phyloP scores from a whole-genome alignment of 768 basidiomycete species.

The Xerocomus spinulosus region DNA sequence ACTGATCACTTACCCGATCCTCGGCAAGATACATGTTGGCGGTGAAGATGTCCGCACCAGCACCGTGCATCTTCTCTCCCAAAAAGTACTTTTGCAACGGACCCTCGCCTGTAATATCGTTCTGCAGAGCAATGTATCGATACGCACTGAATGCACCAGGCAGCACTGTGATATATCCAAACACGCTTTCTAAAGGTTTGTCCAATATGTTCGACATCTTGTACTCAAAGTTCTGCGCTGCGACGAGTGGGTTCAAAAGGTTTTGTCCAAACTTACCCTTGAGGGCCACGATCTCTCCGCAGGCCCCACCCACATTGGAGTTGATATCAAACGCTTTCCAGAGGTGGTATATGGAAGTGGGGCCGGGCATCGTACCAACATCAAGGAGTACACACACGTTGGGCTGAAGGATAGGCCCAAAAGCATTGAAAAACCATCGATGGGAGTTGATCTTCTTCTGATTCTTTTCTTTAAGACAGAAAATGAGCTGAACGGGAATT shows the following conservation, averaged over 20 bases:
- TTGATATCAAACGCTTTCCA: constrained; percentile 96
- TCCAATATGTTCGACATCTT: constrained; percentile 93
- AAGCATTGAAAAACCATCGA: constrained; percentile 93
- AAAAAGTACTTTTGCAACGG: constrained; percentile 95
- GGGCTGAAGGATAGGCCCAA: constrained; percentile 75
- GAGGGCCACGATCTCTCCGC: constrained; percentile 92
- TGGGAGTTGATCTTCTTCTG: constrained; percentile 97
- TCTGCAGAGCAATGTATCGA: constrained; percentile 86
- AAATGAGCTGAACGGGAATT: constrained; percentile 89
- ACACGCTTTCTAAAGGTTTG: constrained; percentile 84
- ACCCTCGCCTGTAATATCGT: constrained; percentile 77
- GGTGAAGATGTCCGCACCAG: constrained; percentile 86
- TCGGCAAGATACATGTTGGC: constrained; percentile 97
- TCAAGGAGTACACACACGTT: constrained; percentile 93
- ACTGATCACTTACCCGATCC: constrained; percentile 53
- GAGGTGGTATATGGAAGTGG: constrained; percentile 84
- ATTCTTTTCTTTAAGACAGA: constrained; percentile 90
- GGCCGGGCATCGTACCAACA: constrained; percentile 81
- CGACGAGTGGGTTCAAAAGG: constrained; percentile 81
- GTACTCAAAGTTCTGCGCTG: constrained; percentile 92
- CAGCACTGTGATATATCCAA: constrained; percentile 92
- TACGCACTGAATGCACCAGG: constrained; percentile 93
- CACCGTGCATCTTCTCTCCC: constrained; percentile 91
- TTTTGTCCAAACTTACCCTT: constrained; percentile 81
- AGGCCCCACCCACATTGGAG: constrained; percentile 87